These are phyloP conservation scores for Candida tibetensis DNA, from an alignment of 805 yeast genomes.

Conservation along the genomic window DNA sequence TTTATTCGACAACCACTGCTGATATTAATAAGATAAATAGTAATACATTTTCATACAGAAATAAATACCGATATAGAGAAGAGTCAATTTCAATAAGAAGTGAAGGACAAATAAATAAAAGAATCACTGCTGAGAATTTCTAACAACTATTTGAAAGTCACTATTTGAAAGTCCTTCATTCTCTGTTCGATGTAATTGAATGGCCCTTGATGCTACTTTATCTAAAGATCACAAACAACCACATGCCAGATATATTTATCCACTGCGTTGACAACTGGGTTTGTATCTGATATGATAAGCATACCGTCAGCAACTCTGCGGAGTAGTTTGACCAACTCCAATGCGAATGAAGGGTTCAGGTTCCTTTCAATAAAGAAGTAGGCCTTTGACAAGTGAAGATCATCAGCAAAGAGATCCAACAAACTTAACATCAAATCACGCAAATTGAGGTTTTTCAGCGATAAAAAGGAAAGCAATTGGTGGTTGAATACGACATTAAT, in stretches of 20 bases:
- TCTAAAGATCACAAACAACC: background rate
- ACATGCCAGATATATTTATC: conserved; percentile 4
- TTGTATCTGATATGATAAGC: background rate
- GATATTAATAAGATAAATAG: too few species aligned
- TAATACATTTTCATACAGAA: too few species aligned
- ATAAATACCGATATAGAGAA: too few species aligned
- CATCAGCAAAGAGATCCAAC: background rate
- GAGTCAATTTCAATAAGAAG: too few species aligned
- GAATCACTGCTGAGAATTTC: too few species aligned
- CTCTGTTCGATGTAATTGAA: too few species aligned
- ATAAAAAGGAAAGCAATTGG: background rate
- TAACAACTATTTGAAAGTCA: too few species aligned
- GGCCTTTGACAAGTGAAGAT: background rate
- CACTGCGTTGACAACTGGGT: background rate
- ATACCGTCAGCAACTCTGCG: background rate
- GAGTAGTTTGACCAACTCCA: conserved; percentile 3
- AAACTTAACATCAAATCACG: background rate
- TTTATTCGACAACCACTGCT: too few species aligned
- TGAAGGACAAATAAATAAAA: too few species aligned
- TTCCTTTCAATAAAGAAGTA: conserved; percentile 3
- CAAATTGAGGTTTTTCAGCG: background rate
- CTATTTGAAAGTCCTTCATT: too few species aligned
- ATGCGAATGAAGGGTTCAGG: background rate
- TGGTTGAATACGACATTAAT: background rate
- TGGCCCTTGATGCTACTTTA: too few species aligned